Evolutionary conservation across 2,329 filamentous ascomycete genomes (phyloP).

Genomic region (Bisporella sp.): DNA sequence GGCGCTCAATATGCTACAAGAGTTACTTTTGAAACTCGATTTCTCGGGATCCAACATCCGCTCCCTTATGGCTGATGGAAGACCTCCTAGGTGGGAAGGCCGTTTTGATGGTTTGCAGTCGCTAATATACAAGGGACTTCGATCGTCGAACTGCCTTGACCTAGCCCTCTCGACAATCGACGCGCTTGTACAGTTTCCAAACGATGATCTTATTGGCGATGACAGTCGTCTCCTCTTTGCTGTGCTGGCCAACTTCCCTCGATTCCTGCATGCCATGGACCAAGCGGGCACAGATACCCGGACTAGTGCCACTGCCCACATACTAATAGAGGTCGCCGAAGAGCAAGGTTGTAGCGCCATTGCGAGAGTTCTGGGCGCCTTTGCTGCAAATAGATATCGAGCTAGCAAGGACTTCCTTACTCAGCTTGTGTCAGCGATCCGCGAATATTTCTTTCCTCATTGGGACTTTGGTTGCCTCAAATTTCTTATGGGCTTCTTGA

Average conservation of each 20-base stretch:
- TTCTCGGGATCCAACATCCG: constrained; percentile 64
- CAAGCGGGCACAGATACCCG: constrained; percentile 47
- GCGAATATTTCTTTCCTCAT: constrained; percentile 71
- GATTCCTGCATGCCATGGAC: constrained; percentile 76
- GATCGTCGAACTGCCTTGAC: constrained; percentile 77
- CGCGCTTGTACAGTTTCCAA: constrained; percentile 70
- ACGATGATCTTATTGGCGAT: constrained; percentile 73
- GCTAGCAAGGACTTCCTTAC: constrained; percentile 68
- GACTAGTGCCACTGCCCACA: constrained; percentile 56
- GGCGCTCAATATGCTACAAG: constrained; percentile 83
- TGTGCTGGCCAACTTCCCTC: constrained; percentile 84
- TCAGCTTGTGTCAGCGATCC: constrained; percentile 67
- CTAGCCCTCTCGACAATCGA: constrained; percentile 72
- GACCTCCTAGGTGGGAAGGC: constrained; percentile 83
- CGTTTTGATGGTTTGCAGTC: constrained; percentile 79
- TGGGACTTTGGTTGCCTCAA: constrained; percentile 81
- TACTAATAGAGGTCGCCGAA: constrained; percentile 67
- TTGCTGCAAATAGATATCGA: constrained; percentile 59
- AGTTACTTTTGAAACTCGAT: constrained; percentile 77
- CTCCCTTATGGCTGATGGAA: constrained; percentile 65
- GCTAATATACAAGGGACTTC: constrained; percentile 83
- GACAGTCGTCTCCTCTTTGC: constrained; percentile 78
- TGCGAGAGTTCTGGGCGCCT: constrained; percentile 61
- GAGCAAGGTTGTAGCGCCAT: constrained; percentile 62
- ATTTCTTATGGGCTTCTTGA: constrained; percentile 85